Percentiles rank a stretch among this genome's conserved stretches.
phyloP scores from a whole-genome alignment of 2,329 filamentous ascomycete species.

The Aspergillus ibericus region DNA sequence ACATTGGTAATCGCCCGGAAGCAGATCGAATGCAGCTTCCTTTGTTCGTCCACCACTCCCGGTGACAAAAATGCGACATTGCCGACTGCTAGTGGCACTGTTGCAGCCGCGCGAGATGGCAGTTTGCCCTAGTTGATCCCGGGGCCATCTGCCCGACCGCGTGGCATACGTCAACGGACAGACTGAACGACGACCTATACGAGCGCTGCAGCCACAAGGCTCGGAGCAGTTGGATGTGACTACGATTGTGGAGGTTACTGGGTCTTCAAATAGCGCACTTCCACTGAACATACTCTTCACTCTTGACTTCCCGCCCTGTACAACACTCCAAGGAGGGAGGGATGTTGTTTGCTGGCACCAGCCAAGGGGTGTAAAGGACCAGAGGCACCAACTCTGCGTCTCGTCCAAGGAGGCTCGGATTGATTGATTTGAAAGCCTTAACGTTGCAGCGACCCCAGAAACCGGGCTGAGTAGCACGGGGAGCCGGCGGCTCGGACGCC shows the following conservation, averaged over 20 bases:
- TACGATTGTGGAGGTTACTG: neutral
- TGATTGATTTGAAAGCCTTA: neutral
- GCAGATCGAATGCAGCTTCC: neutral
- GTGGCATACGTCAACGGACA: neutral
- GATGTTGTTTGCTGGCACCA: slow-evolving; percentile 5
- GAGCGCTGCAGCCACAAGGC: neutral
- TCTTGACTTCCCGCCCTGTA: neutral
- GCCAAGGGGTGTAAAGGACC: neutral
- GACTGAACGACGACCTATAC: neutral
- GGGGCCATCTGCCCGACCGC: neutral
- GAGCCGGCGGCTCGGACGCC: neutral
- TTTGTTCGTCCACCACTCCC: neutral
- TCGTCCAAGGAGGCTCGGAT: neutral
- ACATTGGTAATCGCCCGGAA: neutral
- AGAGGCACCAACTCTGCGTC: neutral
- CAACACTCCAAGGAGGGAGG: neutral
- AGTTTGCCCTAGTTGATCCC: neutral
- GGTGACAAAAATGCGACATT: neutral
- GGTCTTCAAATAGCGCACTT: neutral
- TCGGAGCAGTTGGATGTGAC: neutral
- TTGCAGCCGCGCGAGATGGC: neutral
- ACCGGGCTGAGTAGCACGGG: neutral
- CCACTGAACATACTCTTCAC: too few species aligned
- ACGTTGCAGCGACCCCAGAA: neutral
- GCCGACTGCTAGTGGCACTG: neutral